Base-by-base conservation (phyloP, 2,329 filamentous ascomycete genomes). In the Septoria petroselini region DNA sequence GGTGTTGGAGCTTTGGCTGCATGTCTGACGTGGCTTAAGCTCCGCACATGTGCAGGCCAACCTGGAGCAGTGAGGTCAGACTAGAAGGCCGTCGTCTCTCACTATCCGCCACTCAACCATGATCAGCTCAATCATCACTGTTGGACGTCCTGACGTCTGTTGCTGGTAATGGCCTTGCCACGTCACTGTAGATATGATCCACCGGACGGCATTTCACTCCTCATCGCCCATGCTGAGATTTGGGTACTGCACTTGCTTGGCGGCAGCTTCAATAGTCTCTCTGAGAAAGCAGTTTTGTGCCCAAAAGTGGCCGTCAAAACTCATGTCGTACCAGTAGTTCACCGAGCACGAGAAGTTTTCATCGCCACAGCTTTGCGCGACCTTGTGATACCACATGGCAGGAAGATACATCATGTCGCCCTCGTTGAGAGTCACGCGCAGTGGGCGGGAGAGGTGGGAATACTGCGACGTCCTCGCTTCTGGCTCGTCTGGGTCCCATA, bases 351-450 rank as follows among this genome's bases (percentile, higher is more conserved):
- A 88, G 25, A 91, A 81, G 0, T 83, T 84, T 55, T 90, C 85
- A 0, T 80, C 72, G 0, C 76, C 76, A 57, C 81, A 83, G 2
- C 78, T 82, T 64, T 93, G 88, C 5, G 79, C 82, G 3, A 93
- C 88, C 65, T 91, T 90, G 65, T 93, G 88, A 64, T 87, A 88
- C 88, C 88, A 93, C 75, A 91, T 79, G 4, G 85, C 83, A 5
- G 88, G 88, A 23, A 93, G 71, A 69, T 93, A 93, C 12, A 93
- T 68, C 82, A 93, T 88, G 64, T 93, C 88, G 0, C 87, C 87
- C 7, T 82, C 78, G 1, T 83, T 68, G 2, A 93, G 69, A 0
- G 83, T 86, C 1, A 91, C 81, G n/a, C 77, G 73, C 54, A 89
- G 60, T 5, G 85, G 83, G 40, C 70, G 70, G 0, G 80, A 81